Evolutionary conservation across 306 rosid genomes (phyloP).

Genomic region (Dryas octopetala): DNA sequence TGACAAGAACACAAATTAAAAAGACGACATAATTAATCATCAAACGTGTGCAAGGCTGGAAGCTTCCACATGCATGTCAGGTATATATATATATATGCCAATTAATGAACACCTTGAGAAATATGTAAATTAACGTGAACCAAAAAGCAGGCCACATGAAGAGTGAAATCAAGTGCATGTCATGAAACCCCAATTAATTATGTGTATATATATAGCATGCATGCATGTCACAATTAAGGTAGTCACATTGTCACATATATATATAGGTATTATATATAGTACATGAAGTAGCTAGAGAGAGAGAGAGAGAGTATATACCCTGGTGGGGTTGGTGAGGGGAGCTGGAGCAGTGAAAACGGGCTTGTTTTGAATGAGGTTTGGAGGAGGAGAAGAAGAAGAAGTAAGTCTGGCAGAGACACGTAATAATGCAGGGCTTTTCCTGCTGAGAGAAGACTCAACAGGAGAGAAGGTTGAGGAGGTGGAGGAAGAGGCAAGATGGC

Average conservation of each 20-base stretch:
- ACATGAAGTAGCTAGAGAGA: background rate
- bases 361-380: conserved; percentile 72
- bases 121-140: background rate
- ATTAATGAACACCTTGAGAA: background rate
- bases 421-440: conserved; percentile 42
- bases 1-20: conserved; percentile 8
- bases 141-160: background rate
- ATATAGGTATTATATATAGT: background rate
- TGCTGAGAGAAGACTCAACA: conserved; percentile 27
- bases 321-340: conserved; percentile 30
- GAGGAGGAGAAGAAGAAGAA: conserved; percentile 47
- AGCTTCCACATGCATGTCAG: too few relatives aligned
- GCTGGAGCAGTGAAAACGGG: conserved; percentile 84
- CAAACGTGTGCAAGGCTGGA: conserved; percentile 7
- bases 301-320: conserved; percentile 43
- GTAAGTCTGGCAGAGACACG: conserved; percentile 54
- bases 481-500: conserved; percentile 46
- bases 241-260: background rate
- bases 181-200: too few relatives aligned
- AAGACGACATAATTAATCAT: background rate
- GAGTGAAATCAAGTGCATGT: too few relatives aligned
- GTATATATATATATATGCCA: background rate
- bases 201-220: too few relatives aligned
- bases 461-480: conserved; percentile 38
- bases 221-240: too few relatives aligned